Conservation (phyloP, 805 yeast species). For the Candida palmyrensis region DNA sequence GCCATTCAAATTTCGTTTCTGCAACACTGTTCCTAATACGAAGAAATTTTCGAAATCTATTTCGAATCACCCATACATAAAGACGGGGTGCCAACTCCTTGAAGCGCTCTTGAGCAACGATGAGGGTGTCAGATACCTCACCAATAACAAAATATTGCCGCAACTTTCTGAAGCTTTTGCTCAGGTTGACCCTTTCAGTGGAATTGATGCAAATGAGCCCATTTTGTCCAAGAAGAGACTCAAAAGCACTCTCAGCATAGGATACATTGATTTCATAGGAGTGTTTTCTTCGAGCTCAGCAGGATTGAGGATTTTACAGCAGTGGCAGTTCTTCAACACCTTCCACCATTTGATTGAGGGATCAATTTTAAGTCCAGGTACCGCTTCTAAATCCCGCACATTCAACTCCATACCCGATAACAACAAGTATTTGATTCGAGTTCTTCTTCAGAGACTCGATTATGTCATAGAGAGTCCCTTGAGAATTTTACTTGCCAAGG, state of each 20-base stretch:
- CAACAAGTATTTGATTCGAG: slow-evolving; percentile 50
- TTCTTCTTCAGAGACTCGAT: slow-evolving; percentile 59
- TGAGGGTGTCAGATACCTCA: slow-evolving; percentile 63
- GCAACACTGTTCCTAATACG: slow-evolving; percentile 30
- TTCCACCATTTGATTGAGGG: slow-evolving; percentile 63
- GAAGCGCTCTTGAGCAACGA: slow-evolving; percentile 55
- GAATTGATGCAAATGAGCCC: slow-evolving; percentile 68
- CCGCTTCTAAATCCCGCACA: too few relatives aligned
- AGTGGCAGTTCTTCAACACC: slow-evolving; percentile 83
- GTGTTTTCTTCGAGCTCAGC: slow-evolving; percentile 52
- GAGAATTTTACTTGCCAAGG: slow-evolving; percentile 59
- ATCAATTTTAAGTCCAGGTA: slow-evolving; percentile 16
- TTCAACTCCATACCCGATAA: slow-evolving; percentile 13
- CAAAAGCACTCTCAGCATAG: slow-evolving; percentile 60
- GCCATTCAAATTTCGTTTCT: slow-evolving; percentile 84
- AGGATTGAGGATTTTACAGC: slow-evolving; percentile 67
- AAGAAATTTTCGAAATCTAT: slow-evolving; percentile 33
- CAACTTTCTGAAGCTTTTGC: slow-evolving; percentile 89
- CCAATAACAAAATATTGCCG: slow-evolving; percentile 73
- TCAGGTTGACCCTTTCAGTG: slow-evolving; percentile 76
- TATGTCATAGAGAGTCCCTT: slow-evolving; percentile 60
- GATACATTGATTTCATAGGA: slow-evolving; percentile 78
- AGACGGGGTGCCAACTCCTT: slow-evolving; percentile 72
- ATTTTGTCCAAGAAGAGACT: slow-evolving; percentile 59
- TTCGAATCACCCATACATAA: slow-evolving; percentile 44